These are phyloP conservation scores for Achlya hypogyna DNA, from an alignment of 352 stramenopile species.

Conservation along the genomic window DNA sequence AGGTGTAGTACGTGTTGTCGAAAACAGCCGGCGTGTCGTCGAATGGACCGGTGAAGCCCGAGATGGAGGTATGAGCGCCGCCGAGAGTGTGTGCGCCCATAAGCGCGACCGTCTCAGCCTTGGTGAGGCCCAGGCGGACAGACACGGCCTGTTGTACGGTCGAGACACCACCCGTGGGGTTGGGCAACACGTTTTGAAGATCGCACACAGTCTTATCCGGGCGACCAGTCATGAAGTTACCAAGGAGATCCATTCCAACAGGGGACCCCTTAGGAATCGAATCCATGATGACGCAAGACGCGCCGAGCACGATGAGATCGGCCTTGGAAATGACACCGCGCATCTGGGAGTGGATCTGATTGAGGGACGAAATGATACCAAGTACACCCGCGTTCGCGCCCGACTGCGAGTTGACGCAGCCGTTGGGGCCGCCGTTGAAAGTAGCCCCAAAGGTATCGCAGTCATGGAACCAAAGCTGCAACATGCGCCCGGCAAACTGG, in stretches of 20 bases:
- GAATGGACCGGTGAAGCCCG: background rate
- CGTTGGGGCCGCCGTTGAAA: background rate
- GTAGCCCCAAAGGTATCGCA: background rate
- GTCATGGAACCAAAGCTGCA: slow-evolving; percentile 3
- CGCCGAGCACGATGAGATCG: background rate
- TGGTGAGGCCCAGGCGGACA: background rate
- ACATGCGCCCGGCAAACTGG: background rate
- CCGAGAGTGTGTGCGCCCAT: background rate
- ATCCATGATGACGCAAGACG: background rate
- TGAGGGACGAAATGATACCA: background rate
- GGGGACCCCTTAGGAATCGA: background rate
- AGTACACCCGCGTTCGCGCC: background rate
- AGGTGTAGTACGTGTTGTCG: background rate
- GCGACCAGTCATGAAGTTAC: background rate
- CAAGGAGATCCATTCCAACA: background rate
- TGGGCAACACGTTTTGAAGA: background rate
- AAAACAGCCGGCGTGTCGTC: background rate
- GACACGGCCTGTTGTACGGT: background rate
- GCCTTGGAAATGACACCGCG: background rate
- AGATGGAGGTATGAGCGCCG: background rate
- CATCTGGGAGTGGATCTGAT: background rate
- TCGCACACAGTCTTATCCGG: background rate
- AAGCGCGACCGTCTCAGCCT: background rate
- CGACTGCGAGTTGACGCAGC: background rate
- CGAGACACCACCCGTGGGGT: background rate